phyloP scores from a whole-genome alignment of 306 rosid genomes.

The Luffa aegyptiaca region DNA sequence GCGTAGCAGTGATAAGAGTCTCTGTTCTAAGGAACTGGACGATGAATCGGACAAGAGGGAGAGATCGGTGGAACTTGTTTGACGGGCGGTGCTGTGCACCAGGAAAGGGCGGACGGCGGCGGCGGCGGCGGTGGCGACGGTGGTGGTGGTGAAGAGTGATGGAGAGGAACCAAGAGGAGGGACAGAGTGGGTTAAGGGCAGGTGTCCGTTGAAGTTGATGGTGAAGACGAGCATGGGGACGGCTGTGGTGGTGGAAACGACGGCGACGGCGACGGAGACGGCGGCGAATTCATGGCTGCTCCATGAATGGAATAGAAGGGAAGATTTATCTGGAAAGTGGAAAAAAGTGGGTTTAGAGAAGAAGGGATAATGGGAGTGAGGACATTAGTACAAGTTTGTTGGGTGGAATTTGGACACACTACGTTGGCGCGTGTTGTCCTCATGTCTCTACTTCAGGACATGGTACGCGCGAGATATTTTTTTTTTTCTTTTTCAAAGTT shows the following conservation, averaged over 20 bases:
- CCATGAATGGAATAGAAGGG: constrained; percentile 28
- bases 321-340: neutral
- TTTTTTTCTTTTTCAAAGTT: neutral
- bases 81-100: constrained; percentile 20
- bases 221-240: constrained; percentile 15
- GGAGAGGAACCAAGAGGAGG: constrained; percentile 17
- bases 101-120: constrained; percentile 16
- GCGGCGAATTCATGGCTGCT: constrained; percentile 43
- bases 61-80: constrained; percentile 24
- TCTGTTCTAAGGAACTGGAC: constrained; percentile 36
- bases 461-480: neutral
- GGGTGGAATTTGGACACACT: constrained; percentile 28
- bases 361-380: neutral
- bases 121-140: constrained; percentile 1
- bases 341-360: neutral
- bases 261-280: constrained; percentile 7
- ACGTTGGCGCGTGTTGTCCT: constrained; percentile 42
- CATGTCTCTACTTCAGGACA: constrained; percentile 7
- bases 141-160: constrained; percentile 22
- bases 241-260: constrained; percentile 7
- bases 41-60: constrained; percentile 20
- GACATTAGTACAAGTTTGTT: neutral
- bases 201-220: constrained; percentile 11
- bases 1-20: constrained; percentile 53
- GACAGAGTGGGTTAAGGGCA: constrained; percentile 14